Evolutionary conservation across 2,329 filamentous ascomycete genomes (phyloP).

Genomic region (Arachnomyces sp.): DNA sequence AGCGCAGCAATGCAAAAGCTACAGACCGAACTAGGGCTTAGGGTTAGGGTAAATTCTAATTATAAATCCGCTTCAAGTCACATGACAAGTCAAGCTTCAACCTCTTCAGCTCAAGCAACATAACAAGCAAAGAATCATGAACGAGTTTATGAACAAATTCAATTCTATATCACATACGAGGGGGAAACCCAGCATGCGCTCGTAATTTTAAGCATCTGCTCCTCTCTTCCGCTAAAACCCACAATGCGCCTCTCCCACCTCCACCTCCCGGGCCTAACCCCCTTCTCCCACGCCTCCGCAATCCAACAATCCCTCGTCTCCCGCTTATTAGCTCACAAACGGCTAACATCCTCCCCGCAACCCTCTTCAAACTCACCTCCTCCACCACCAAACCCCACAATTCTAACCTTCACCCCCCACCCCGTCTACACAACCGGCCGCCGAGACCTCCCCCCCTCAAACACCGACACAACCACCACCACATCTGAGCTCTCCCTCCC

Average conservation of each 20-base stretch:
- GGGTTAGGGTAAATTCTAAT: too few species aligned
- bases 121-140: too few species aligned
- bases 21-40: too few species aligned
- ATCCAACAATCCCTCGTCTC: constrained; percentile 51
- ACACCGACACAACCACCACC: constrained; percentile 20
- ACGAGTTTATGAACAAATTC: too few species aligned
- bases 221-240: neutral
- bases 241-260: constrained; percentile 53
- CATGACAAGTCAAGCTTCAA: too few species aligned
- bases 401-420: constrained; percentile 73
- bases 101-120: too few species aligned
- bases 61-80: too few species aligned
- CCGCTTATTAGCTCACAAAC: constrained; percentile 54
- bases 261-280: constrained; percentile 46
- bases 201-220: too few species aligned
- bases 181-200: too few species aligned
- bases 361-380: constrained; percentile 16
- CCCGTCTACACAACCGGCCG: constrained; percentile 88
- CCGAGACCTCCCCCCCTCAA: constrained; percentile 53
- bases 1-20: too few species aligned
- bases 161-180: too few species aligned
- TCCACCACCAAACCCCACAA: constrained; percentile 53
- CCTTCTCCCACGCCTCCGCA: constrained; percentile 46
- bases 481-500: constrained; percentile 34
- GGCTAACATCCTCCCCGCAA: constrained; percentile 24